Conservation (phyloP, 306 rosid species). For the Rosa rugosa region DNA sequence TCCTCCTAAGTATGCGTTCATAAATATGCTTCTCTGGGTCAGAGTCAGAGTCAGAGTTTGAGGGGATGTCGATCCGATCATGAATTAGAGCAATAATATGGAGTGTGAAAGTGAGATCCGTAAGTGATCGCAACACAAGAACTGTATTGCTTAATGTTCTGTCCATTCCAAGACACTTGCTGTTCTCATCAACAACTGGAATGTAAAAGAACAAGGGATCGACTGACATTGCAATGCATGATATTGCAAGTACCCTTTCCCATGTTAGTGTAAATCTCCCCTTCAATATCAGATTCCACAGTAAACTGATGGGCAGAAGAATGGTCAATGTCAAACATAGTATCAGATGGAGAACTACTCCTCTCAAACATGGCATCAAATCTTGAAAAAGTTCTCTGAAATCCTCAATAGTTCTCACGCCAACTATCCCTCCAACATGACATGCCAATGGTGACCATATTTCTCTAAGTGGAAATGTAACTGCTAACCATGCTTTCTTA, state of each 20-base stretch:
- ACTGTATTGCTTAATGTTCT: not conserved
- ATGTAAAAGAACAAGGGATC: conserved; percentile 1
- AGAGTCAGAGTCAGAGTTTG: not conserved
- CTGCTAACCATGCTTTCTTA: not conserved
- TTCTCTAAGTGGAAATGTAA: not conserved
- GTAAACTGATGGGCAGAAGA: conserved; percentile 3
- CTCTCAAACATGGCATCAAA: not conserved
- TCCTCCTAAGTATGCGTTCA: not conserved
- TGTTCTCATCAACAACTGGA: not conserved
- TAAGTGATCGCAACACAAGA: not conserved
- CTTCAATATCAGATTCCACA: not conserved
- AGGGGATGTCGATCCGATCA: not conserved
- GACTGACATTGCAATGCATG: not conserved
- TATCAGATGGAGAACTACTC: not conserved
- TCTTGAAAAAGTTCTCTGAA: not conserved
- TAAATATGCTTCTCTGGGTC: not conserved
- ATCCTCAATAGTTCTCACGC: not conserved
- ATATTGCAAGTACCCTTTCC: not conserved
- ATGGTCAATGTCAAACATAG: not conserved
- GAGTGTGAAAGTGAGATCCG: not conserved
- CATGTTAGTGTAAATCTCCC: not conserved
- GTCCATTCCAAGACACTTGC: not conserved
- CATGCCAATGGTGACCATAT: conserved; percentile 6
- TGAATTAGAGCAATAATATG: not conserved
- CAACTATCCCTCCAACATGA: conserved; percentile 4